phyloP scores from a whole-genome alignment of 2,329 filamentous ascomycete genomes.

The Nigrograna mackinnonii region DNA sequence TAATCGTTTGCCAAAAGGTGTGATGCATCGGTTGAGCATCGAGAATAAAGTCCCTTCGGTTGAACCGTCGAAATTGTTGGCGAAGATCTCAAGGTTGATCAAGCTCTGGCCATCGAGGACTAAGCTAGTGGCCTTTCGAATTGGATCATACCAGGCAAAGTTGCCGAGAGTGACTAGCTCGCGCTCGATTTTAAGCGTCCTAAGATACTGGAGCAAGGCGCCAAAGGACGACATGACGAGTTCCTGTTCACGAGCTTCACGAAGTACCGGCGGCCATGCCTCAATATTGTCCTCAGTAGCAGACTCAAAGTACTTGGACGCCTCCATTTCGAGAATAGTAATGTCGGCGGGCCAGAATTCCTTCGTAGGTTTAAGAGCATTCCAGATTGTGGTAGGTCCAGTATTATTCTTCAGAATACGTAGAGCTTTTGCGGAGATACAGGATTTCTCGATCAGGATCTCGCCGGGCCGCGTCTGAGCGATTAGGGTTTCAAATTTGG shows the following conservation, averaged over 20 bases:
- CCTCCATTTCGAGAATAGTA: conserved; percentile 79
- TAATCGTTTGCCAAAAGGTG: conserved; percentile 93
- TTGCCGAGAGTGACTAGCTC: conserved; percentile 87
- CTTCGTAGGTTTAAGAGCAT: conserved; percentile 79
- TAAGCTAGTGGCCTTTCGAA: conserved; percentile 84
- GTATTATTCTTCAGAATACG: conserved; percentile 97
- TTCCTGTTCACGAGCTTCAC: conserved; percentile 75
- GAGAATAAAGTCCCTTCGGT: conserved; percentile 85
- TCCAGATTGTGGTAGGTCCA: conserved; percentile 91
- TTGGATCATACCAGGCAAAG: conserved; percentile 90
- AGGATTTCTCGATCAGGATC: conserved; percentile 81
- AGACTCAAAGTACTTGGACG: conserved; percentile 75
- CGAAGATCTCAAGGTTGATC: conserved; percentile 96
- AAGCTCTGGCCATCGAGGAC: conserved; percentile 94
- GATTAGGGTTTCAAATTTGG: conserved; percentile 95
- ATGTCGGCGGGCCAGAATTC: conserved; percentile 92
- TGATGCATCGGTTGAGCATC: conserved; percentile 91
- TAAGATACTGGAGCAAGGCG: conserved; percentile 84
- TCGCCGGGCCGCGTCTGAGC: conserved; percentile 90
- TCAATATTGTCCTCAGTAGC: conserved; percentile 61
- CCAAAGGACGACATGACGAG: conserved; percentile 89
- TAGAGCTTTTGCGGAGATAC: conserved; percentile 82
- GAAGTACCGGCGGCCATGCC: conserved; percentile 77
- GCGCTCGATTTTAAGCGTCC: conserved; percentile 81
- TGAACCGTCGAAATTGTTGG: conserved; percentile 88